A percentile compares a stretch with the other conserved stretches of the same genome.
phyloP scores from a whole-genome alignment of 2,329 filamentous ascomycete genomes.

The Neocucurbitaria cava region DNA sequence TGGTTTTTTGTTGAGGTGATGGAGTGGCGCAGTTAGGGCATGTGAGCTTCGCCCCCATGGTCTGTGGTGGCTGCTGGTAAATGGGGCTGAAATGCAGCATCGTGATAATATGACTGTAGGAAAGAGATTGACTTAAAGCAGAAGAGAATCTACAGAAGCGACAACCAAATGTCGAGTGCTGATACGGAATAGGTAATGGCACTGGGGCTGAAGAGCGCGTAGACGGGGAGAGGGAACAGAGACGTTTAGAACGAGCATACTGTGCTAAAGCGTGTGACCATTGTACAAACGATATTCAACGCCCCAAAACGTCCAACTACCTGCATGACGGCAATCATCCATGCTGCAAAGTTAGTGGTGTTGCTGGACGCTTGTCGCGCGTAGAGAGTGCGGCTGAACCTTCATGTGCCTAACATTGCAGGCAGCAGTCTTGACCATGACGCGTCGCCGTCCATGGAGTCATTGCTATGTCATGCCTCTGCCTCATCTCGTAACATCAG shows the following conservation, averaged over 20 bases:
- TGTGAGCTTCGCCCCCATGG: constrained; percentile 11
- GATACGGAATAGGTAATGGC: background rate
- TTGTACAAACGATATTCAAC: background rate
- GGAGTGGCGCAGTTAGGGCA: constrained; percentile 15
- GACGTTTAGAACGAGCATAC: background rate
- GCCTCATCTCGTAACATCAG: background rate
- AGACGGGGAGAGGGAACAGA: background rate
- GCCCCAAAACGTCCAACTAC: background rate
- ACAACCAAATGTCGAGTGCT: background rate
- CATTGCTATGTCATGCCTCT: constrained; percentile 4
- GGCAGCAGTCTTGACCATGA: constrained; percentile 5
- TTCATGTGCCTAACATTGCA: constrained; percentile 4
- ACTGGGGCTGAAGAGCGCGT: constrained; percentile 1
- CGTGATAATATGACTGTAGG: background rate
- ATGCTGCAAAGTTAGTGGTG: background rate
- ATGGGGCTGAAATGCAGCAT: constrained; percentile 3
- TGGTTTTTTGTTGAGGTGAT: constrained; percentile 11
- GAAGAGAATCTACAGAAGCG: background rate
- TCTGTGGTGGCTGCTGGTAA: constrained; percentile 4
- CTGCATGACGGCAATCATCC: background rate
- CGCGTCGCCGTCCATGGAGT: background rate
- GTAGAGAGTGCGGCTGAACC: constrained; percentile 8
- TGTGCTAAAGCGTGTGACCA: background rate
- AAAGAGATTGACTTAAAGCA: background rate
- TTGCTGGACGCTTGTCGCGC: constrained; percentile 2